A percentile compares a stretch with the other conserved stretches of the same genome.
Conservation (phyloP, 176 grass and related monocot species). For the Carex scoparia region DNA sequence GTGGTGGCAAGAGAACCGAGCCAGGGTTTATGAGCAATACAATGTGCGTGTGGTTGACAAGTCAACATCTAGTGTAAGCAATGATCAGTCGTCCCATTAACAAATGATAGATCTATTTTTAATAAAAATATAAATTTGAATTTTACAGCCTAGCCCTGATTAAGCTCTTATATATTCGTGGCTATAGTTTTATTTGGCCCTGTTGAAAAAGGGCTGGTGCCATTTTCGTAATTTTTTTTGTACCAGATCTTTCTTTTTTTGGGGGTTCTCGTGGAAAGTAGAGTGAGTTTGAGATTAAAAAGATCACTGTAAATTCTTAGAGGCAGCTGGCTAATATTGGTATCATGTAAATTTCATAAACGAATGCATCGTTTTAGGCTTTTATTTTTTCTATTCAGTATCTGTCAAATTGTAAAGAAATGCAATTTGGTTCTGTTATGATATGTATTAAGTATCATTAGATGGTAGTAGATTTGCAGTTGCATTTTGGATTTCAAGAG, state of each 20-base stretch:
- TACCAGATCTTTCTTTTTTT: neutral
- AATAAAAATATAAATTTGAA: conserved; percentile 33
- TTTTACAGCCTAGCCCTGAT: conserved; percentile 27
- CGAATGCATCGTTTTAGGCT: conserved; percentile 33
- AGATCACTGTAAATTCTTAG: conserved; percentile 77
- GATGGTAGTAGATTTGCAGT: neutral
- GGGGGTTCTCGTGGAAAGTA: conserved; percentile 42
- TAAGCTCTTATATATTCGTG: conserved; percentile 43
- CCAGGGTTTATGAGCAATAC: conserved; percentile 83
- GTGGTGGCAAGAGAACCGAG: conserved; percentile 96
- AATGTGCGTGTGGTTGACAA: conserved; percentile 81
- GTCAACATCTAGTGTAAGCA: conserved; percentile 45
- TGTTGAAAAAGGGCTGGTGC: conserved; percentile 15
- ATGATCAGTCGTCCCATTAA: conserved; percentile 36
- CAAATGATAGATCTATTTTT: conserved; percentile 39
- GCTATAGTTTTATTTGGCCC: conserved; percentile 54
- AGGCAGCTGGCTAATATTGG: conserved; percentile 51
- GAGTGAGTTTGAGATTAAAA: conserved; percentile 39
- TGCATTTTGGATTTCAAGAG: neutral
- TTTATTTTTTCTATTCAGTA: conserved; percentile 7
- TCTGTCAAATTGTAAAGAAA: conserved; percentile 32
- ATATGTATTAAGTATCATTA: conserved; percentile 17
- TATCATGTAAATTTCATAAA: conserved; percentile 75
- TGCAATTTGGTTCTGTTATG: conserved; percentile 5
- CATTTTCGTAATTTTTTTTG: conserved; percentile 39